These are phyloP conservation scores for Nicotiana otophora DNA, from an alignment of 257 asterid genomes.

Conservation along the genomic window DNA sequence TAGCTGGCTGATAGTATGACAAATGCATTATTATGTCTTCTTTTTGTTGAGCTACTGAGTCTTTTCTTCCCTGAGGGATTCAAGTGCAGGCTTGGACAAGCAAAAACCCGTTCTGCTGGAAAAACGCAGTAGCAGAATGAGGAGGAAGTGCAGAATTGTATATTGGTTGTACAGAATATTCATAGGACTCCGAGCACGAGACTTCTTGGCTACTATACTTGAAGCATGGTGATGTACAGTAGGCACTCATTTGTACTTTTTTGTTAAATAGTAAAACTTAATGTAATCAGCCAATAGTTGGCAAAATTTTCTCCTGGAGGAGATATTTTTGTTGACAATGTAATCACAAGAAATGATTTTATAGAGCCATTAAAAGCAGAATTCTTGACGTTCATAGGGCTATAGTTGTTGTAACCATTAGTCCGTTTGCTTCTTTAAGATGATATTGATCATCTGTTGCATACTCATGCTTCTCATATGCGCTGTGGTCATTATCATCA, in stretches of 20 bases:
- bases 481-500: background rate
- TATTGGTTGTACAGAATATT: slow-evolving; percentile 39
- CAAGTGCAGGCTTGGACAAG: background rate
- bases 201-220: slow-evolving; percentile 10
- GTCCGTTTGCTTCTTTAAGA: background rate
- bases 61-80: background rate
- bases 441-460: background rate
- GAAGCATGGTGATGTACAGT: slow-evolving; percentile 37
- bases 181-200: slow-evolving; percentile 21
- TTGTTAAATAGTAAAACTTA: background rate
- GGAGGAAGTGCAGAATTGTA: slow-evolving; percentile 18
- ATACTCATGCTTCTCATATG: background rate
- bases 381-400: background rate
- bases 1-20: background rate
- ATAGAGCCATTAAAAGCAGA: background rate
- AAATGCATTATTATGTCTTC: background rate
- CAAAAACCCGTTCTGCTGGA: background rate
- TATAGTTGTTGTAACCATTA: background rate
- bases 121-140: background rate
- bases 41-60: background rate
- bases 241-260: background rate
- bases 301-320: background rate
- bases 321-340: background rate
- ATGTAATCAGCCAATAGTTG: slow-evolving; percentile 4
- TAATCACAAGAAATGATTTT: background rate